phyloP scores from a whole-genome alignment of 495 filamentous ascomycete species.

The Penicillium cataractarum region DNA sequence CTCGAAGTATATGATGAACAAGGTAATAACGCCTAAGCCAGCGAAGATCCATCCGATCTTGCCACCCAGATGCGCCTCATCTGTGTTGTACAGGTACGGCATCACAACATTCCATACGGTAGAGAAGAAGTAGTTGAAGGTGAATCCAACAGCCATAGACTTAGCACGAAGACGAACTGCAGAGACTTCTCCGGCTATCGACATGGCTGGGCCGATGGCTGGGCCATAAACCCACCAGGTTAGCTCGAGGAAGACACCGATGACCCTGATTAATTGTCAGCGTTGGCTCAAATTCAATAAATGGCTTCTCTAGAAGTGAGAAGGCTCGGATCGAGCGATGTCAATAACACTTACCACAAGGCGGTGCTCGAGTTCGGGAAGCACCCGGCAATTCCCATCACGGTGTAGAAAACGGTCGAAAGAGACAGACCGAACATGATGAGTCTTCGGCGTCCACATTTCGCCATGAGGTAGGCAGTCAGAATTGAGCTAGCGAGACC shows the following conservation, averaged over 20 bases:
- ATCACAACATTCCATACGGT: slow-evolving; percentile 23
- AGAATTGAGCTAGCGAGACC: slow-evolving; percentile 22
- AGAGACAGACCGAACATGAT: slow-evolving; percentile 26
- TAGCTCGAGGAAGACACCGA: slow-evolving; percentile 23
- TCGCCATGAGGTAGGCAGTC: slow-evolving; percentile 25
- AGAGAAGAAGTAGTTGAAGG: slow-evolving; percentile 29
- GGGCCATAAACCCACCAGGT: slow-evolving; percentile 25
- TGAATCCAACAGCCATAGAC: slow-evolving; percentile 30
- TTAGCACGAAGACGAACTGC: slow-evolving; percentile 32
- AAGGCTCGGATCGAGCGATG: neutral
- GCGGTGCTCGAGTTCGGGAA: slow-evolving; percentile 20
- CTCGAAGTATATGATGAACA: slow-evolving; percentile 25
- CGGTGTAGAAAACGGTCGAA: slow-evolving; percentile 22
- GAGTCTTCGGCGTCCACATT: slow-evolving; percentile 22
- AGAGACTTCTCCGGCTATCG: slow-evolving; percentile 33
- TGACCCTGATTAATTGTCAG: slow-evolving; percentile 10
- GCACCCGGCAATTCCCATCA: slow-evolving; percentile 31
- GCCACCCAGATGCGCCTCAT: slow-evolving; percentile 32
- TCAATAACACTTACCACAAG: slow-evolving; percentile 17
- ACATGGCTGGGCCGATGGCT: slow-evolving; percentile 27
- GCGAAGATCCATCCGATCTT: slow-evolving; percentile 35
- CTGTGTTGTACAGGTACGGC: slow-evolving; percentile 34
- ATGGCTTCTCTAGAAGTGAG: neutral
- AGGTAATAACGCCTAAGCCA: slow-evolving; percentile 1
- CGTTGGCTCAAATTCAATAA: neutral